Evolutionary conservation across 768 basidiomycete species (phyloP).

Genomic region (Rubroboletus satanas): DNA sequence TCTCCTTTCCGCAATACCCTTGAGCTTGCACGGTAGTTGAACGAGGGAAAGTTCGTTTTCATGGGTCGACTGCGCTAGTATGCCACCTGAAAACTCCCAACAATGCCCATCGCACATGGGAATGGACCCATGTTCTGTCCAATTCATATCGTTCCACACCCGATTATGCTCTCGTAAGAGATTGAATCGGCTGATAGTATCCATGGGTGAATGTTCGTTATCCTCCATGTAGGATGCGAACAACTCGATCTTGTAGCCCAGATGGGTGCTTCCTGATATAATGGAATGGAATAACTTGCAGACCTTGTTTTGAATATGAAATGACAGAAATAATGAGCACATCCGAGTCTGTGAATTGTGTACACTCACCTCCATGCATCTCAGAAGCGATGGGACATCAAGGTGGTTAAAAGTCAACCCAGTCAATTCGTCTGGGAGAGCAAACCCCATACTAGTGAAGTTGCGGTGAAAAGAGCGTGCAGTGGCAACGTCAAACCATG

Average conservation of each 20-base stretch:
- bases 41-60: conserved; percentile 19
- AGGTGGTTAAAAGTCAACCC: conserved; percentile 24
- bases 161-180: conserved; percentile 27
- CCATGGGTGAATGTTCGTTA: conserved; percentile 15
- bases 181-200: conserved; percentile 20
- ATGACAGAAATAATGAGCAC: background rate
- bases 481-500: background rate
- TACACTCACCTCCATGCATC: conserved; percentile 26
- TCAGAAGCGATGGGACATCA: conserved; percentile 28
- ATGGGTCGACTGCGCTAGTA: conserved; percentile 29
- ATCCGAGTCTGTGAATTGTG: background rate
- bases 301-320: conserved; percentile 17
- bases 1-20: conserved; percentile 22
- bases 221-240: conserved; percentile 29
- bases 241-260: conserved; percentile 32
- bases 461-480: background rate
- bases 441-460: conserved; percentile 11
- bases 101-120: conserved; percentile 16
- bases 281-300: conserved; percentile 30
- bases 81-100: conserved; percentile 37
- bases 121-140: conserved; percentile 11
- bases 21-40: conserved; percentile 31
- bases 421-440: conserved; percentile 32
- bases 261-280: conserved; percentile 20
- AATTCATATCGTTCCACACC: conserved; percentile 29